These are phyloP conservation scores for Monosporascus sp. DNA, from an alignment of 2,329 filamentous ascomycete genomes.

Conservation along the genomic window DNA sequence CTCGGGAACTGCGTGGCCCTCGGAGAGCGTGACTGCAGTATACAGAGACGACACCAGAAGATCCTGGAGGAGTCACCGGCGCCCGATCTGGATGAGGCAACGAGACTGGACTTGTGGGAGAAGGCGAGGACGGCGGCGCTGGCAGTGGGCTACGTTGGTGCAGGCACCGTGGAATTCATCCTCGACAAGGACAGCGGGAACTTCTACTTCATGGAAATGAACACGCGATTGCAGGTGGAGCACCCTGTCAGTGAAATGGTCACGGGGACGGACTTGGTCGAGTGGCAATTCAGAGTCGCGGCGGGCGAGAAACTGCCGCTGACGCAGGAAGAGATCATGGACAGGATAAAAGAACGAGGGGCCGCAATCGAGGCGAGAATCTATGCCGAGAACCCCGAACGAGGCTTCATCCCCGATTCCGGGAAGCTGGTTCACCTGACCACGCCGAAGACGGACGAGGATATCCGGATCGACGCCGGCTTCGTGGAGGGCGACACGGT, in stretches of 20 bases:
- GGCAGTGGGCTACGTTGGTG: conserved; percentile 81
- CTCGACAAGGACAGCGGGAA: conserved; percentile 75
- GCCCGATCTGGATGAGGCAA: conserved; percentile 56
- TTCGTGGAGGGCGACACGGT: conserved; percentile 90
- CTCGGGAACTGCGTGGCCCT: conserved; percentile 75
- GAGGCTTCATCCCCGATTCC: conserved; percentile 90
- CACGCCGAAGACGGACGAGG: conserved; percentile 62
- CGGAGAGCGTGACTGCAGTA: conserved; percentile 81
- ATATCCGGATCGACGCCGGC: conserved; percentile 87
- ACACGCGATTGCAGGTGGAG: conserved; percentile 90
- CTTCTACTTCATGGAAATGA: conserved; percentile 81
- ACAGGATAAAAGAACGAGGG: conserved; percentile 66
- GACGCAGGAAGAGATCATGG: conserved; percentile 61
- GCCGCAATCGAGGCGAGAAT: conserved; percentile 94
- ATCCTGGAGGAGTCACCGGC: conserved; percentile 86
- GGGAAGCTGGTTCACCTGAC: conserved; percentile 79
- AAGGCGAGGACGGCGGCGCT: conserved; percentile 61
- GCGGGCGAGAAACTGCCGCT: conserved; percentile 53
- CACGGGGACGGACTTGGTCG: conserved; percentile 70
- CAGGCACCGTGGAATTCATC: conserved; percentile 86
- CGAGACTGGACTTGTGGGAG: conserved; percentile 58
- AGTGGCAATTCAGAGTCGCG: conserved; percentile 86
- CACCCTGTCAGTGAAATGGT: conserved; percentile 82
- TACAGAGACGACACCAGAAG: conserved; percentile 85
- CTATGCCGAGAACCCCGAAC: conserved; percentile 91